These are phyloP conservation scores for Lepidopterella palustris DNA, from an alignment of 495 filamentous ascomycete species.

Conservation along the genomic window DNA sequence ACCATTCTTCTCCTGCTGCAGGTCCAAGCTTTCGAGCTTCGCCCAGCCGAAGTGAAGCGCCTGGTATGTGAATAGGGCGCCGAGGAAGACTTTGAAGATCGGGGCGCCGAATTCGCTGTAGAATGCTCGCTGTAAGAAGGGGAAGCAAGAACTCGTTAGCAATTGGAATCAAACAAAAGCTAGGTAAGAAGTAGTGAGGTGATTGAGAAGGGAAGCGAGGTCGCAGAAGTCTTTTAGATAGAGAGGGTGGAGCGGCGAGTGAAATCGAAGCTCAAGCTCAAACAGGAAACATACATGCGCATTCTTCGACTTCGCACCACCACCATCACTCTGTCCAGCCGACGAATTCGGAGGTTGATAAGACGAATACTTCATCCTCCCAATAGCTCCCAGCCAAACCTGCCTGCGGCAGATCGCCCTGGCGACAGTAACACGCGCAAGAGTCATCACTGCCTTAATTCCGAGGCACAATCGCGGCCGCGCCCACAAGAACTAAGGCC, in stretches of 20 bases:
- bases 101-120: slow-evolving; percentile 76
- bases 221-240: slow-evolving; percentile 8
- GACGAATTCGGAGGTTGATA: not conserved
- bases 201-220: slow-evolving; percentile 3
- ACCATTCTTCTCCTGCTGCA: slow-evolving; percentile 56
- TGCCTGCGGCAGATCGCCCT: too few relatives aligned
- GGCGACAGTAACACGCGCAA: too few relatives aligned
- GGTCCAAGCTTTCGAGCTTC: slow-evolving; percentile 76
- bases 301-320: not conserved
- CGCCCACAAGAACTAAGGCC: too few relatives aligned
- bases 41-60: slow-evolving; percentile 75
- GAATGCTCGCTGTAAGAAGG: slow-evolving; percentile 54
- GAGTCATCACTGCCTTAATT: too few relatives aligned
- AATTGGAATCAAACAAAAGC: too few relatives aligned
- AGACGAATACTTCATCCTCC: not conserved
- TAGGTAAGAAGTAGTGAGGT: slow-evolving; percentile 7
- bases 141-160: not conserved
- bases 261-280: too few relatives aligned
- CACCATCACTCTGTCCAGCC: not conserved
- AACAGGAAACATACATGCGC: slow-evolving; percentile 5
- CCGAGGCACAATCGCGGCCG: too few relatives aligned
- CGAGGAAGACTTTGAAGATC: slow-evolving; percentile 76
- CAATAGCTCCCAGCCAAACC: not conserved
- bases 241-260: slow-evolving; percentile 7
- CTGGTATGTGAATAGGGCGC: slow-evolving; percentile 86